These are phyloP conservation scores for Aspergillus tamarii DNA, from an alignment of 2,329 filamentous ascomycete genomes.

Conservation along the genomic window DNA sequence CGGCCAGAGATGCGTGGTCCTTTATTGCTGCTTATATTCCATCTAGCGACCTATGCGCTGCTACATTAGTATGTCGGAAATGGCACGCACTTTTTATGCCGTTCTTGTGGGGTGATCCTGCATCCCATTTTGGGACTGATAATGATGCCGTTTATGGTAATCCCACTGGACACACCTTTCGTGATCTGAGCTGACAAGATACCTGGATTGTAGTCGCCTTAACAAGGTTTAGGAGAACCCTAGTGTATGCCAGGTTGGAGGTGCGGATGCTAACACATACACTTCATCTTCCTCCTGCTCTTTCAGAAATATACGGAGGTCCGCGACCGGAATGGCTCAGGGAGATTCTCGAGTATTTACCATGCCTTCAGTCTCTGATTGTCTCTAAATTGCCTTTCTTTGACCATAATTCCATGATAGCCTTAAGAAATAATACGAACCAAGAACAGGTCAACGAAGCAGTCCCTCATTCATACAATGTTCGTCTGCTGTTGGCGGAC, in stretches of 20 bases:
- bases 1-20: constrained; percentile 57
- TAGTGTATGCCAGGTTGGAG: constrained; percentile 56
- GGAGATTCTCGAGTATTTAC: constrained; percentile 61
- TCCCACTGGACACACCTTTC: not conserved
- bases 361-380: constrained; percentile 62
- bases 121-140: constrained; percentile 63
- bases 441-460: constrained; percentile 8
- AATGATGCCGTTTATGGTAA: constrained; percentile 63
- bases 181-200: constrained; percentile 16
- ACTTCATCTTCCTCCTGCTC: constrained; percentile 62
- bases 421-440: constrained; percentile 42
- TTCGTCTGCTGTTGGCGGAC: constrained; percentile 61
- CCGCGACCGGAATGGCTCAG: constrained; percentile 62
- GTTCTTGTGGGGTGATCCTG: constrained; percentile 65
- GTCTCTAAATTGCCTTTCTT: constrained; percentile 64
- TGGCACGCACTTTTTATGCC: constrained; percentile 64
- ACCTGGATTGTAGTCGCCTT: constrained; percentile 52
- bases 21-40: constrained; percentile 61
- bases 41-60: constrained; percentile 59
- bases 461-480: constrained; percentile 42
- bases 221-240: constrained; percentile 60
- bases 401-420: constrained; percentile 60
- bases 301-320: constrained; percentile 64
- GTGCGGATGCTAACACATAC: constrained; percentile 63
- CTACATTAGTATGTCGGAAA: constrained; percentile 58